Evolutionary conservation across 2,329 filamentous ascomycete genomes (phyloP).

Genomic region (Epichloe uncinata): DNA sequence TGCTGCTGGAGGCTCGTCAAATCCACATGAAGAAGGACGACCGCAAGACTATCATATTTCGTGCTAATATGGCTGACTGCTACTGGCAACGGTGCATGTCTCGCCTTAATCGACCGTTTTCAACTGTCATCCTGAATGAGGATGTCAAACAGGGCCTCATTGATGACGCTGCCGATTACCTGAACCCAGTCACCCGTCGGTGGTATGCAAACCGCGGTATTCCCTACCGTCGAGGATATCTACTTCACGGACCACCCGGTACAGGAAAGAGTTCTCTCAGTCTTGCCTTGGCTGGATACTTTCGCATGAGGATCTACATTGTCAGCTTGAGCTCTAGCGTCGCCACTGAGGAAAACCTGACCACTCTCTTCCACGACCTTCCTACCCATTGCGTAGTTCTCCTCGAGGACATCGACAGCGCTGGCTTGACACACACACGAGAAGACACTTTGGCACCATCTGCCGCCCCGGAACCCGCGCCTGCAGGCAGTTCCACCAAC

Average conservation of each 20-base stretch:
- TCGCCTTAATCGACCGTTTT: constrained; percentile 45
- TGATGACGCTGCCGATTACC: constrained; percentile 48
- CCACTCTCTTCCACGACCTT: constrained; percentile 50
- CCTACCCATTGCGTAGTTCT: constrained; percentile 59
- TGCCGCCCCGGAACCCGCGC: constrained; percentile 2
- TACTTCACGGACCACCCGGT: constrained; percentile 68
- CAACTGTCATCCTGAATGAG: constrained; percentile 51
- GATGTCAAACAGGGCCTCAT: constrained; percentile 45
- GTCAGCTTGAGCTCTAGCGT: constrained; percentile 50
- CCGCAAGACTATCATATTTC: constrained; percentile 52
- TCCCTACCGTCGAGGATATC: constrained; percentile 72
- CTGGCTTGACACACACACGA: constrained; percentile 51
- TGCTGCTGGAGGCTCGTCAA: constrained; percentile 44
- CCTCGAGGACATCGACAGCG: constrained; percentile 64
- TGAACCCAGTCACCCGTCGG: constrained; percentile 47
- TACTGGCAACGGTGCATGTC: constrained; percentile 51
- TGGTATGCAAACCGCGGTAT: constrained; percentile 81
- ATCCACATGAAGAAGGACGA: constrained; percentile 44
- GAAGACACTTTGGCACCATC: constrained; percentile 16
- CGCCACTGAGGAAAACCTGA: constrained; percentile 52
- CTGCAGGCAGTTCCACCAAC: constrained; percentile 3
- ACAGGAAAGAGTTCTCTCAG: constrained; percentile 67
- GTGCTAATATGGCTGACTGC: constrained; percentile 36
- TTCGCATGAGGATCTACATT: constrained; percentile 60
- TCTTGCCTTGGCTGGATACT: constrained; percentile 55